A percentile compares a stretch with the other conserved stretches of the same genome.
Evolutionary conservation across 2,329 filamentous ascomycete genomes (phyloP).

Genomic region (Pestalotiopsis sp.): DNA sequence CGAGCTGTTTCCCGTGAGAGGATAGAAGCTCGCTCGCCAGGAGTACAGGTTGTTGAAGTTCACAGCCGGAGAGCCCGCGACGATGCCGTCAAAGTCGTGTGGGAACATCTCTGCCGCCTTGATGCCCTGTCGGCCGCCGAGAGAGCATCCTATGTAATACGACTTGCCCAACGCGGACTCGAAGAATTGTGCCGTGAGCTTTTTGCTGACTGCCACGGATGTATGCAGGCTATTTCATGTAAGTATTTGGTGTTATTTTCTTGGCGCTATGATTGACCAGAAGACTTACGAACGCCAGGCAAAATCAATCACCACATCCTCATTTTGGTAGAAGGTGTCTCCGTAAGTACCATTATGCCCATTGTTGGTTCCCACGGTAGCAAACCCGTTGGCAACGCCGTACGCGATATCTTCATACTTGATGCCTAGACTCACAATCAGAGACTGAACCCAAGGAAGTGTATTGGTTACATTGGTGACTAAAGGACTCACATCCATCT

Average conservation of each 20-base stretch:
- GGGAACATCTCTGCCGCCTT: constrained; percentile 53
- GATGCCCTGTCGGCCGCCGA: constrained; percentile 57
- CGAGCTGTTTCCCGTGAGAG: constrained; percentile 32
- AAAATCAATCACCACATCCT: constrained; percentile 37
- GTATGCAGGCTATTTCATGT: constrained; percentile 35
- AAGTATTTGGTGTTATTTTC: neutral
- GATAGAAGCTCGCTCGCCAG: constrained; percentile 41
- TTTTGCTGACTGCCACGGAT: constrained; percentile 48
- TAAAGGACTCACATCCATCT: constrained; percentile 34
- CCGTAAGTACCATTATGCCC: constrained; percentile 45
- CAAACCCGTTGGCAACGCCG: constrained; percentile 40
- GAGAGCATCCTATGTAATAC: constrained; percentile 59
- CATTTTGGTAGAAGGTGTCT: constrained; percentile 33
- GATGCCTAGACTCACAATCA: constrained; percentile 28
- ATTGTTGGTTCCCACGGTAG: constrained; percentile 47
- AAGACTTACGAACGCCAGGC: constrained; percentile 26
- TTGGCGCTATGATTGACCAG: neutral
- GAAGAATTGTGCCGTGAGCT: constrained; percentile 50
- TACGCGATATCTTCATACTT: constrained; percentile 45
- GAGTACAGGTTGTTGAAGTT: constrained; percentile 32
- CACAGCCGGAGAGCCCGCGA: constrained; percentile 45
- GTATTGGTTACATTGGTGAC: too few species aligned
- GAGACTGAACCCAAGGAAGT: neutral
- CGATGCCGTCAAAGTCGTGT: constrained; percentile 56
- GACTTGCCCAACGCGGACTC: constrained; percentile 34